Conservation (phyloP, 208 protist species). For the Trypanosoma vivax region DNA sequence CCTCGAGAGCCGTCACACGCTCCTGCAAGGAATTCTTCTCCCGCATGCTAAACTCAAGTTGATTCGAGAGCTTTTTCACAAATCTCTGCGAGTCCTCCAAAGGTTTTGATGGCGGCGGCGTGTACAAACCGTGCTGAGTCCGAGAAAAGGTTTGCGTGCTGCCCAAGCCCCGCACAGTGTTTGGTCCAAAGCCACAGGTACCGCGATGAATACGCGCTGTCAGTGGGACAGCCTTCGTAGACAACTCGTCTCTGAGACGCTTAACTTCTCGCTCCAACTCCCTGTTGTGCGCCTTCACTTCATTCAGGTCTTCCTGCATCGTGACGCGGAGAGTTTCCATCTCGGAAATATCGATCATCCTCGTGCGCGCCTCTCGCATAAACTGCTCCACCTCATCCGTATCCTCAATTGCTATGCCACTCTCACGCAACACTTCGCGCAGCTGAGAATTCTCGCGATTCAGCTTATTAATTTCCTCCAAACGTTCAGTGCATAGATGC, state of each 20-base stretch:
- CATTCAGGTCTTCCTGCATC: constrained; percentile 76
- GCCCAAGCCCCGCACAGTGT: too few species aligned
- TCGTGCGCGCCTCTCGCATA: constrained; percentile 33
- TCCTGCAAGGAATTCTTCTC: constrained; percentile 28
- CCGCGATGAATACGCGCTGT: constrained; percentile 21
- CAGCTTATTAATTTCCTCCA: constrained; percentile 38
- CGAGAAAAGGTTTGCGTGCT: background rate
- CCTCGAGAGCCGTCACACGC: constrained; percentile 31
- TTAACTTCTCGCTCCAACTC: constrained; percentile 41
- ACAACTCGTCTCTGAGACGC: constrained; percentile 18
- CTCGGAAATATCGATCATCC: constrained; percentile 52
- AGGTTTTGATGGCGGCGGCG: background rate
- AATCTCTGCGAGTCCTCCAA: constrained; percentile 1
- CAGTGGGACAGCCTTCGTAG: constrained; percentile 16
- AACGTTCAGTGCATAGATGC: constrained; percentile 41
- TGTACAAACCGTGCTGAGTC: background rate
- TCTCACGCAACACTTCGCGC: constrained; percentile 24
- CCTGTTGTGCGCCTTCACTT: constrained; percentile 43
- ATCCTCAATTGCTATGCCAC: constrained; percentile 22
- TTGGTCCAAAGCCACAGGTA: too few species aligned
- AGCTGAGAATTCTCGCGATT: constrained; percentile 26
- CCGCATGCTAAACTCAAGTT: constrained; percentile 46
- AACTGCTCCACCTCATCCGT: constrained; percentile 36
- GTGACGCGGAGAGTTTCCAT: constrained; percentile 65
- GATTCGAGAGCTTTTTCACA: constrained; percentile 36